Base-by-base conservation (phyloP, 805 yeast species). In the Candida silvicultrix region DNA sequence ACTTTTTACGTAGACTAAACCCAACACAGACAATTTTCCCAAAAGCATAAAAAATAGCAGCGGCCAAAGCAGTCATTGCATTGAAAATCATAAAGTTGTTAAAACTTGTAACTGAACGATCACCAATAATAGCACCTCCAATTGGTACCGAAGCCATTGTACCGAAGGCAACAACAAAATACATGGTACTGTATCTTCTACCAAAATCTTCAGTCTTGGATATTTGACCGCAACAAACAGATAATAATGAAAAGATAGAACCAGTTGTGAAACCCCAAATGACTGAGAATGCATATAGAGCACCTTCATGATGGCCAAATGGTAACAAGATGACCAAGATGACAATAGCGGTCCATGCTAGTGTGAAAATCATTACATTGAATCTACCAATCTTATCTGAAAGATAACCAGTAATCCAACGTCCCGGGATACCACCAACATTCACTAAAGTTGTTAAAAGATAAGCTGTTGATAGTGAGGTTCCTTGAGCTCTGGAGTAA, bases 141-240 rank as follows among this genome's bases (percentile, higher is more conserved):
- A 74, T 63, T 10, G 82, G 82, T 22, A 77, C 65, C 16, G 74
- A 70, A 2, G 72, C 66, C 36, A 78, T 59, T n/a, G 70, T 67
- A n/a, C 73, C 77, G 52, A 80, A 70, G 1, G 85, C 72, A 15
- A 78, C 83, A 53, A 78, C 65, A 36, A 76, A 75, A 58, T 80
- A 82, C 63, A 80, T 73, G 9, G 81, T 74, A 3, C 81, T 77
- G 51, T 76, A 77, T 16, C 78, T 67, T 58, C 69, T 71, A 28
- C 83, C 83, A 58, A 74, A 77, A 45, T 67, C 72, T 42, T 75
- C 74, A 12, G 74, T 71, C 44, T 71, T 73, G 19, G 81, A 75
- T 32, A 80, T 75, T 47, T 78, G 80, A 2, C 80, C 81, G 49
- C 80, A 69, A 52, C 83, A 76, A 3, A 78, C 80, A 8, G 84